Percentiles rank a stretch among this genome's conserved stretches.
Conservation (phyloP, 2,329 filamentous ascomycete species). For the Colletotrichum viniferum region DNA sequence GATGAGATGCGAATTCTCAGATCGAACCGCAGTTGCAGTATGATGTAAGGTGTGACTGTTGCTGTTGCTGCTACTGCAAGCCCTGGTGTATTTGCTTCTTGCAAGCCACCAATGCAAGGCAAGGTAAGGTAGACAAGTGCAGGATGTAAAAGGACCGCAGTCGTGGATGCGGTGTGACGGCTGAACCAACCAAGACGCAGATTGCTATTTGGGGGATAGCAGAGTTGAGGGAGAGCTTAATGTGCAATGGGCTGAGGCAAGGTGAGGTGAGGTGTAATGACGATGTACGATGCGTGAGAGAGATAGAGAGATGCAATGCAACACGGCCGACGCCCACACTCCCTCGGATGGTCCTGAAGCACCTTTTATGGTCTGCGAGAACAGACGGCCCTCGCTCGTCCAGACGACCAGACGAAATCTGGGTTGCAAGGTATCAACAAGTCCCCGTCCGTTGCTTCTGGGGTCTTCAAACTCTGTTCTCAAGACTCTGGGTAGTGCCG, state of each 20-base stretch:
- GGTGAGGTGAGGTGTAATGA: neutral
- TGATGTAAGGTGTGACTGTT: neutral
- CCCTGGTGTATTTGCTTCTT: neutral
- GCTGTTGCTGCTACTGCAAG: neutral
- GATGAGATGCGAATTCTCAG: neutral
- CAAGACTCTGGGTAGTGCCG: neutral
- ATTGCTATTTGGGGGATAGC: neutral
- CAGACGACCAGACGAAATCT: neutral
- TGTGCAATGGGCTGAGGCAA: neutral
- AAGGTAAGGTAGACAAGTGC: neutral
- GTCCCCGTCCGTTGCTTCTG: neutral
- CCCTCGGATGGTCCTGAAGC: neutral
- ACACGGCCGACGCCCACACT: neutral
- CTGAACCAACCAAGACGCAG: neutral
- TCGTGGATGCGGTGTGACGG: neutral
- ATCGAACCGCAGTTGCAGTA: neutral
- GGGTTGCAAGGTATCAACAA: neutral
- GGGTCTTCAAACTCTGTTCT: neutral
- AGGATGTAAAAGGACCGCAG: neutral
- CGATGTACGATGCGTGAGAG: neutral
- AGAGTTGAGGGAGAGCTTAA: neutral
- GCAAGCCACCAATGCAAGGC: neutral
- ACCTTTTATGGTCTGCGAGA: slow-evolving; percentile 5
- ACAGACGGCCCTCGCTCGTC: neutral
- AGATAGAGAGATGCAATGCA: neutral